Percentiles rank a stretch among this genome's conserved stretches.
Evolutionary conservation across 2,329 filamentous ascomycete genomes (phyloP).

Genomic region (Tolypocladium tundrense): DNA sequence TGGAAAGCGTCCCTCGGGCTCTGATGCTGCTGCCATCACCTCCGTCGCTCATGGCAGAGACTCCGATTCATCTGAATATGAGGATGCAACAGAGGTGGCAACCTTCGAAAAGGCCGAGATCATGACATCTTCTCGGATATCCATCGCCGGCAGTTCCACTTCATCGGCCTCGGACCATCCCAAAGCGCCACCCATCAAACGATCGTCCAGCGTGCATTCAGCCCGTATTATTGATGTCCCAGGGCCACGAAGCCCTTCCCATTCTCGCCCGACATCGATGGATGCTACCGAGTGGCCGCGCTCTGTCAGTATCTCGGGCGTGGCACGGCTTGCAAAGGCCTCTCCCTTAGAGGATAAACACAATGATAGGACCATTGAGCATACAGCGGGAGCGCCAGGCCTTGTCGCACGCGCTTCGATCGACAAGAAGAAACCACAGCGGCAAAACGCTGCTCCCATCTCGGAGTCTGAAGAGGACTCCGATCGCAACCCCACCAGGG

Average conservation of each 20-base stretch:
- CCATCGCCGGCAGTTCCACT: constrained; percentile 40
- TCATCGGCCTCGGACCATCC: constrained; percentile 37
- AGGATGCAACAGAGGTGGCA: constrained; percentile 35
- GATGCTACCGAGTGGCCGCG: constrained; percentile 33
- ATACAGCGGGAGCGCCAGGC: not conserved
- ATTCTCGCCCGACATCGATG: constrained; percentile 37
- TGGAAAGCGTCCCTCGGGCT: not conserved
- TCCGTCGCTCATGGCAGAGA: not conserved
- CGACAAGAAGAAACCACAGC: constrained; percentile 18
- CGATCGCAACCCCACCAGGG: not conserved
- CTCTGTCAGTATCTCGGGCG: constrained; percentile 28
- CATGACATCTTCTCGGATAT: constrained; percentile 45
- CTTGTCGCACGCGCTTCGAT: constrained; percentile 13
- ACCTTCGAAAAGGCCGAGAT: constrained; percentile 49
- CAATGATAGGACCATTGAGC: constrained; percentile 11
- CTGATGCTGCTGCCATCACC: not conserved
- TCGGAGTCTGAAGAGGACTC: constrained; percentile 32
- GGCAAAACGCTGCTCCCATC: constrained; percentile 23
- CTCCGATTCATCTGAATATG: constrained; percentile 10
- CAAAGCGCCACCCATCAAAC: constrained; percentile 24
- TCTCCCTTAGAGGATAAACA: constrained; percentile 30
- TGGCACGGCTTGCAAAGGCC: constrained; percentile 24
- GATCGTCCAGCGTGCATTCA: constrained; percentile 40
- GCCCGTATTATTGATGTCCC: constrained; percentile 48
- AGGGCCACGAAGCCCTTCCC: constrained; percentile 38